phyloP scores from a whole-genome alignment of 495 filamentous ascomycete genomes.

The Trichoderma parareesei region DNA sequence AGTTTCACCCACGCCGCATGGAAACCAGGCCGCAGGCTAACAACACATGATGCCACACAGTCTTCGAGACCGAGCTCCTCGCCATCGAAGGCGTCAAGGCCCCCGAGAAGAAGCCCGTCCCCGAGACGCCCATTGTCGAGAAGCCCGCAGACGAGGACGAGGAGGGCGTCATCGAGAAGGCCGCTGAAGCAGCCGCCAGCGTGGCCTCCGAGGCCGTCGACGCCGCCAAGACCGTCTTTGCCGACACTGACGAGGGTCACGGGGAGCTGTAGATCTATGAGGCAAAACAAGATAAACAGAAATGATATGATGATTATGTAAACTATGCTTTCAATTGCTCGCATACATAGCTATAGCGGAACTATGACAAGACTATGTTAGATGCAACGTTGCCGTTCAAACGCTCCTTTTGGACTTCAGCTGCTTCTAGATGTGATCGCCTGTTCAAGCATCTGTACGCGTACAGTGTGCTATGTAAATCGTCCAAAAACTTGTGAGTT shows the following conservation, averaged over 20 bases:
- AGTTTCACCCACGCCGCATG: not conserved
- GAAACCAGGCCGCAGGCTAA: slow-evolving; percentile 17
- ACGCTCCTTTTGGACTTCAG: not conserved
- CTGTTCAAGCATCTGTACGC: not conserved
- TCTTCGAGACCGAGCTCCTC: slow-evolving; percentile 91
- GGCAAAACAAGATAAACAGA: slow-evolving; percentile 7
- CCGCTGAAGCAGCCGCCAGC: slow-evolving; percentile 36
- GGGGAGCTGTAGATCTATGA: slow-evolving; percentile 35
- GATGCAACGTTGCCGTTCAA: not conserved
- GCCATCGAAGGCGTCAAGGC: slow-evolving; percentile 71
- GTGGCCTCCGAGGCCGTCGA: slow-evolving; percentile 37
- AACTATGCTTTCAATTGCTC: not conserved
- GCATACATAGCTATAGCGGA: not conserved
- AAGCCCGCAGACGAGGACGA: slow-evolving; percentile 11
- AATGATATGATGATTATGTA: not conserved
- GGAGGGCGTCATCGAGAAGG: slow-evolving; percentile 29
- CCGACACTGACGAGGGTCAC: slow-evolving; percentile 47
- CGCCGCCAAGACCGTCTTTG: slow-evolving; percentile 34
- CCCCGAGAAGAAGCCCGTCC: slow-evolving; percentile 35
- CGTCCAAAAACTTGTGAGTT: too few species aligned
- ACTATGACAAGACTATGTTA: not conserved
- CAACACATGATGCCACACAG: slow-evolving; percentile 22
- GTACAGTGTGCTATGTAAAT: not conserved
- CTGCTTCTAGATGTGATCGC: not conserved
- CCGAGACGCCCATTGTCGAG: slow-evolving; percentile 35